phyloP scores from a whole-genome alignment of 768 basidiomycete genomes.

The Amanita rimosa region DNA sequence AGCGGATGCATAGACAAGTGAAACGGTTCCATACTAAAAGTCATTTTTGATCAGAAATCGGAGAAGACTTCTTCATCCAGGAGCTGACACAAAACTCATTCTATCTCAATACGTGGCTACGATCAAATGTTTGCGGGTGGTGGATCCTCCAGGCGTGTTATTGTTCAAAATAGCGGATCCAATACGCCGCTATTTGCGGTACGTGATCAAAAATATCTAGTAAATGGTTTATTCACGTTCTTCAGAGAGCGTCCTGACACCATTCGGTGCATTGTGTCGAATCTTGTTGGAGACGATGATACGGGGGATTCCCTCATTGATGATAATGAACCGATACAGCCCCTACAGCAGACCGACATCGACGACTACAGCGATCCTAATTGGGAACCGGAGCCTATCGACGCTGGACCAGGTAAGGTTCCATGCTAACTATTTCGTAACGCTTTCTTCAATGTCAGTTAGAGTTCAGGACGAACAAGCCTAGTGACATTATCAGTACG shows the following conservation, averaged over 20 bases:
- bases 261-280: conserved; percentile 86
- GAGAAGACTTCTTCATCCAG: conserved; percentile 87
- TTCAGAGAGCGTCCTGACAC: conserved; percentile 80
- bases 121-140: conserved; percentile 79
- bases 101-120: conserved; percentile 84
- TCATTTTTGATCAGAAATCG: conserved; percentile 43
- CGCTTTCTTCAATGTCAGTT: neutral
- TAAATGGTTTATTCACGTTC: neutral
- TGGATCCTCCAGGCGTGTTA: conserved; percentile 90
- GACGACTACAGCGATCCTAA: conserved; percentile 88
- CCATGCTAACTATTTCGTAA: neutral
- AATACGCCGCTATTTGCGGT: conserved; percentile 84
- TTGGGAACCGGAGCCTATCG: conserved; percentile 94
- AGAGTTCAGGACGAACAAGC: conserved; percentile 90
- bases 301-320: conserved; percentile 74
- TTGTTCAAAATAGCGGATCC: conserved; percentile 92
- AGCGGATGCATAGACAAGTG: conserved; percentile 14
- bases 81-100: conserved; percentile 89
- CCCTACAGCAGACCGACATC: conserved; percentile 59
- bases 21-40: neutral
- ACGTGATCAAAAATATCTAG: conserved; percentile 7
- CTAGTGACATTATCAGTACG: conserved; percentile 90
- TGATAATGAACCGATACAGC: conserved; percentile 71
- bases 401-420: conserved; percentile 81
- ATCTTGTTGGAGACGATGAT: conserved; percentile 79